A percentile compares a stretch with the other conserved stretches of the same genome.
These are phyloP conservation scores for Yarrowia divulgata DNA, from an alignment of 805 yeast species.

Conservation along the genomic window DNA sequence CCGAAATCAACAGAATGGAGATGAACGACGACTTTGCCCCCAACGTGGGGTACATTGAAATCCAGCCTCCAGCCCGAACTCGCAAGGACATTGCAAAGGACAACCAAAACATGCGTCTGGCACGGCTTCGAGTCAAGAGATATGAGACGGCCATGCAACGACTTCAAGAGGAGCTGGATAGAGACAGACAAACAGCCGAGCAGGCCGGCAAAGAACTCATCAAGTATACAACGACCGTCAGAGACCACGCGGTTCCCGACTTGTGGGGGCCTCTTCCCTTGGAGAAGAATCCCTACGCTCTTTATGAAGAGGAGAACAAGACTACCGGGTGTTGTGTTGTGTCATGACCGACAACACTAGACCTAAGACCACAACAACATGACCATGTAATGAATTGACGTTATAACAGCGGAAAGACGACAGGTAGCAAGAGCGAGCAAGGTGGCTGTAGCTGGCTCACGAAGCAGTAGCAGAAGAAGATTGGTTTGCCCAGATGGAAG, in stretches of 20 bases:
- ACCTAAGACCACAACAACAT: no score
- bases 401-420: not conserved
- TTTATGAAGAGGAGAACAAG: conserved; percentile 6
- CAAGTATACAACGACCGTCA: conserved; percentile 10
- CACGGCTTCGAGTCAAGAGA: not conserved
- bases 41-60: not conserved
- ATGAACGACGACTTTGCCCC: conserved; percentile 13
- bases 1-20: not conserved
- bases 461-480: no score
- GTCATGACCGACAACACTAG: not conserved
- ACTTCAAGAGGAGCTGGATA: conserved; percentile 5
- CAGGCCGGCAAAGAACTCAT: conserved; percentile 10
- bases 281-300: conserved; percentile 14
- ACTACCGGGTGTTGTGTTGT: conserved; percentile 6
- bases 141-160: conserved; percentile 5
- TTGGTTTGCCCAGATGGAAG: no score
- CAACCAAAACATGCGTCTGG: conserved; percentile 1
- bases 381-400: not conserved
- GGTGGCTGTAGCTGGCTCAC: not conserved
- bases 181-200: conserved; percentile 7
- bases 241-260: conserved; percentile 13
- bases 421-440: no score
- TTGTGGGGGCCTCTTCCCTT: conserved; percentile 25
- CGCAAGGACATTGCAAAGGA: not conserved
- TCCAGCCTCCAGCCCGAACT: conserved; percentile 6